A percentile compares a stretch with the other conserved stretches of the same genome.
These are phyloP conservation scores for Starmerella ratchasimensis DNA, from an alignment of 805 yeast genomes.

Conservation along the genomic window DNA sequence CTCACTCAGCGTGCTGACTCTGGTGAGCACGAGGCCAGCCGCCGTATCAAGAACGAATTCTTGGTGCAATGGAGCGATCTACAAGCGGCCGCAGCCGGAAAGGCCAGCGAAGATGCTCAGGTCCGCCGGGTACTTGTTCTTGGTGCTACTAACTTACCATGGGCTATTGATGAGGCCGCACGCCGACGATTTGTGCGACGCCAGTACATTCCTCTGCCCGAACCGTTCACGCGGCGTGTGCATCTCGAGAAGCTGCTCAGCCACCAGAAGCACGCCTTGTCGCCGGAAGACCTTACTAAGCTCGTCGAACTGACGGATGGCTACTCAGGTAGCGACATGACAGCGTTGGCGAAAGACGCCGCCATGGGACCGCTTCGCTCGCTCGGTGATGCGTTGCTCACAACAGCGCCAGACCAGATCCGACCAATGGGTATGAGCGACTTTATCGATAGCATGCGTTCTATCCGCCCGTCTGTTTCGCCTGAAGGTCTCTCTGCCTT, in stretches of 20 bases:
- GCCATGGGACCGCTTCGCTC: constrained; percentile 96
- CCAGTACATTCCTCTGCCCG: constrained; percentile 90
- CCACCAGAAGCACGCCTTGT: constrained; percentile 58
- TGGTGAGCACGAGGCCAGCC: constrained; percentile 72
- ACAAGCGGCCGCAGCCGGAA: constrained; percentile 74
- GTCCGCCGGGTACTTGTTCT: constrained; percentile 66
- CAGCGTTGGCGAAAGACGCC: constrained; percentile 88
- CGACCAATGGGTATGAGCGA: constrained; percentile 63
- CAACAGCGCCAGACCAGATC: constrained; percentile 56
- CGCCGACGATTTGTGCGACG: constrained; percentile 82
- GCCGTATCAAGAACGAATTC: constrained; percentile 86
- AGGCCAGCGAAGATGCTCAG: constrained; percentile 37
- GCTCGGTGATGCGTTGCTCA: constrained; percentile 68
- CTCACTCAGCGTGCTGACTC: constrained; percentile 65
- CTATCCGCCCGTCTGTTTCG: constrained; percentile 80
- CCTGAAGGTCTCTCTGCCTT: constrained; percentile 63
- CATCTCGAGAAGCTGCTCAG: constrained; percentile 57
- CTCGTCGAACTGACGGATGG: constrained; percentile 60
- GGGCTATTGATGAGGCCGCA: constrained; percentile 95
- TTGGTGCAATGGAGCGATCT: constrained; percentile 89
- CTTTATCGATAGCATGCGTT: constrained; percentile 58
- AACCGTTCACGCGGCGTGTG: constrained; percentile 58
- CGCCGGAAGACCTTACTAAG: constrained; percentile 46
- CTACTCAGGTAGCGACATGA: constrained; percentile 85
- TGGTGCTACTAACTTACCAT: constrained; percentile 92